A percentile compares a stretch with the other conserved stretches of the same genome.
phyloP scores from a whole-genome alignment of 306 rosid genomes.

The Pueraria montana region DNA sequence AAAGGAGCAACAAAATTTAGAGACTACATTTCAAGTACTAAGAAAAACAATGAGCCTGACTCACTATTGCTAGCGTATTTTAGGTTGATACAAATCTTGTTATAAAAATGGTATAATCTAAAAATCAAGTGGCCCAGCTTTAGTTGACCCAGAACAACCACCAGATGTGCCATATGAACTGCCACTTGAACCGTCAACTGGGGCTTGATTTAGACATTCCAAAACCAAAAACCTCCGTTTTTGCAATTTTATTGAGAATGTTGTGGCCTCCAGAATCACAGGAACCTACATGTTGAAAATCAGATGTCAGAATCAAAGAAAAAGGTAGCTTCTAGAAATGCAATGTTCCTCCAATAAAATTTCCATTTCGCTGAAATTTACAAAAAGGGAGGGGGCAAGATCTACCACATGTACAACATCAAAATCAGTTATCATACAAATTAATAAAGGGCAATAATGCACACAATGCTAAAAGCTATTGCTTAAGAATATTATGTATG shows the following conservation, averaged over 20 bases:
- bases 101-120: conserved; percentile 44
- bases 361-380: background rate
- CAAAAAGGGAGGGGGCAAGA: conserved; percentile 9
- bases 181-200: conserved; percentile 78
- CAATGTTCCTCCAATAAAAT: conserved; percentile 6
- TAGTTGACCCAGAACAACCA: conserved; percentile 76
- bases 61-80: conserved; percentile 1
- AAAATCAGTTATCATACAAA: conserved; percentile 21
- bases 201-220: conserved; percentile 95
- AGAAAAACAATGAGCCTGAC: conserved; percentile 6
- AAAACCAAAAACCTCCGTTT: conserved; percentile 80
- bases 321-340: background rate
- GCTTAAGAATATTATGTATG: background rate
- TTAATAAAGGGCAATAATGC: background rate
- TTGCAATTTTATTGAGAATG: conserved; percentile 84
- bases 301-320: conserved; percentile 25
- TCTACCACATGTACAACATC: background rate
- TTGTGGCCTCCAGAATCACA: conserved; percentile 78
- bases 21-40: conserved; percentile 15
- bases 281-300: conserved; percentile 66
- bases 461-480: background rate
- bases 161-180: conserved; percentile 79
- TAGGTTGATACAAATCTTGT: background rate
- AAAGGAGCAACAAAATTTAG: background rate
- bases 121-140: conserved; percentile 72